Conservation (phyloP, 371 early-diverging fungal genomes). For the Saksenaea oblongispora region DNA sequence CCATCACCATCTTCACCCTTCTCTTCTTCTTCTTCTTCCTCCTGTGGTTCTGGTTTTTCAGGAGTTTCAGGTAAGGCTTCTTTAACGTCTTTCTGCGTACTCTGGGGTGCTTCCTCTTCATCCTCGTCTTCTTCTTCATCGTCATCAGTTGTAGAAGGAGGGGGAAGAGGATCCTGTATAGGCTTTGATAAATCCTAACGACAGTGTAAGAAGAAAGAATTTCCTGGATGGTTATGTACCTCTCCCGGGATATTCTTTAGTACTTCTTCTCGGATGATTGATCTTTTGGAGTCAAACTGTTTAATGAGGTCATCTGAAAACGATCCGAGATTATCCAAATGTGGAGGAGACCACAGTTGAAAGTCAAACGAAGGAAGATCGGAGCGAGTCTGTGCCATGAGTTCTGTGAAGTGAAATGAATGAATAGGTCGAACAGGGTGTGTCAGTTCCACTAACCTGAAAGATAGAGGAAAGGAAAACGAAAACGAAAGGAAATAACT, state of each 20-base stretch:
- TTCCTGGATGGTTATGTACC: background rate
- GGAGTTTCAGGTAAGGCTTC: background rate
- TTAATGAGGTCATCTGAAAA: constrained; percentile 13
- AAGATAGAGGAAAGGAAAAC: constrained; percentile 1
- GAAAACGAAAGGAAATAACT: background rate
- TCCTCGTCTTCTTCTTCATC: background rate
- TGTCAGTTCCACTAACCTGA: background rate
- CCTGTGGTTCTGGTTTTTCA: background rate
- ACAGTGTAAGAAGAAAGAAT: background rate
- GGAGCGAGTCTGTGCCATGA: constrained; percentile 8
- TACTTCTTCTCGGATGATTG: constrained; percentile 1
- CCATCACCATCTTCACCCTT: background rate
- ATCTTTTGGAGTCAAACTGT: constrained; percentile 13
- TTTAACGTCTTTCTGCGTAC: background rate
- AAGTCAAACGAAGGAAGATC: constrained; percentile 10
- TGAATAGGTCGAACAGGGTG: constrained; percentile 11
- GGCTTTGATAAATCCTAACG: background rate
- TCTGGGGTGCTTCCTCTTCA: background rate
- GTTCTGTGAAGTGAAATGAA: background rate
- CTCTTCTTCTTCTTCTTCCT: background rate
- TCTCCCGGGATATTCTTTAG: background rate
- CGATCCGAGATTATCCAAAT: constrained; percentile 1
- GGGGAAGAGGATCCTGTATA: background rate
- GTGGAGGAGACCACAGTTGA: constrained; percentile 4
- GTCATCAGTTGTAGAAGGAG: background rate